Percentiles rank a stretch among this genome's conserved stretches.
Evolutionary conservation across 2,329 filamentous ascomycete genomes (phyloP).

Genomic region (Trichocomaceae sp.): DNA sequence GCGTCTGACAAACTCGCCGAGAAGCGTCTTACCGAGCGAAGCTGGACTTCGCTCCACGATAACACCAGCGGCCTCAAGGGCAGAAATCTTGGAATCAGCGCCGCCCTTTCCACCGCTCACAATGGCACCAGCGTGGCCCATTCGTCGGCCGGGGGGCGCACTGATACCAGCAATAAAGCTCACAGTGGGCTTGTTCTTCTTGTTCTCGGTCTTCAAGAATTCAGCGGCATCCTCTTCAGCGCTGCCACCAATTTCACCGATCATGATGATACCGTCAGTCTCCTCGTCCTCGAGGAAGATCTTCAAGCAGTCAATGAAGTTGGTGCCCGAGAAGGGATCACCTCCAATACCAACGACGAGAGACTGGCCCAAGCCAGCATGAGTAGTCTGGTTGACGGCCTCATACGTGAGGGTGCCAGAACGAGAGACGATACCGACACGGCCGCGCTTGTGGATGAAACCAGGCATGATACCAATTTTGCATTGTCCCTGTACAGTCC

Average conservation of each 20-base stretch:
- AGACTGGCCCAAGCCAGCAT: conserved; percentile 92
- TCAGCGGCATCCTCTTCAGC: conserved; percentile 98
- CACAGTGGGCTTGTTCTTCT: conserved; percentile 88
- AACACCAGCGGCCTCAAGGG: conserved; percentile 86
- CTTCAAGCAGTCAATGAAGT: conserved; percentile 98
- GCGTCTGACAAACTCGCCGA: conserved; percentile 90
- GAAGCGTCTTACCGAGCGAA: conserved; percentile 82
- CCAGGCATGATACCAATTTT: conserved; percentile 99
- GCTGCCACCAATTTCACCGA: conserved; percentile 95
- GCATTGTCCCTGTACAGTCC: conserved; percentile 68
- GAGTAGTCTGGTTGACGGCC: conserved; percentile 98
- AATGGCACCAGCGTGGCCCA: conserved; percentile 98
- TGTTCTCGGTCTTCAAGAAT: conserved; percentile 90
- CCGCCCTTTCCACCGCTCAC: conserved; percentile 96
- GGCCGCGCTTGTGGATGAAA: conserved; percentile 99
- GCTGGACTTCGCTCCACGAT: conserved; percentile 94
- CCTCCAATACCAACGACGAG: conserved; percentile 97
- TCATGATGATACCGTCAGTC: conserved; percentile 99
- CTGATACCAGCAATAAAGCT: conserved; percentile 98
- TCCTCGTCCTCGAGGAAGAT: conserved; percentile 94
- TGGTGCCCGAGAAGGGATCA: conserved; percentile 97
- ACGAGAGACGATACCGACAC: conserved; percentile 96
- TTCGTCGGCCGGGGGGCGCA: conserved; percentile 88
- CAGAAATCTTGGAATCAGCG: conserved; percentile 95
- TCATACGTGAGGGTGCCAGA: conserved; percentile 99